A percentile compares a stretch with the other conserved stretches of the same genome.
phyloP scores from a whole-genome alignment of 2,329 filamentous ascomycete species.

The Chalaropsis thielavioides region DNA sequence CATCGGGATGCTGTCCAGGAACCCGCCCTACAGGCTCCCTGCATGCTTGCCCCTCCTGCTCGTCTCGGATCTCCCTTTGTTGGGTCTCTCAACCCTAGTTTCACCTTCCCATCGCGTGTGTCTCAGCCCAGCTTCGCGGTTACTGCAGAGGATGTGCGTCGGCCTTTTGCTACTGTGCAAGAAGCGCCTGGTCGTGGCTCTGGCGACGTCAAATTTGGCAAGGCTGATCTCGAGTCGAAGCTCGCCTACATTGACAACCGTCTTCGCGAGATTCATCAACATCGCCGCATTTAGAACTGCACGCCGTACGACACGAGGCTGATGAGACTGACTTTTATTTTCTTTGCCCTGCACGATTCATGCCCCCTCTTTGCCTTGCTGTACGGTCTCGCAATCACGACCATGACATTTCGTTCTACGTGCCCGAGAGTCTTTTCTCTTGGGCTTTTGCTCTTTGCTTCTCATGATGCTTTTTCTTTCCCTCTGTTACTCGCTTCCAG shows the following conservation, averaged over 20 bases:
- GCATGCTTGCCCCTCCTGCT: slow-evolving; percentile 25
- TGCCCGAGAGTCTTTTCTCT: neutral
- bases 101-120: slow-evolving; percentile 47
- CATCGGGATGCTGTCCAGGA: slow-evolving; percentile 11
- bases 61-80: slow-evolving; percentile 47
- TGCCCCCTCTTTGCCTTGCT: neutral
- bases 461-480: neutral
- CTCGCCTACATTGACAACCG: slow-evolving; percentile 45
- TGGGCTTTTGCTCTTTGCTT: neutral
- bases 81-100: slow-evolving; percentile 32
- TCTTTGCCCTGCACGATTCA: neutral
- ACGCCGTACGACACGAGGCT: slow-evolving; percentile 26
- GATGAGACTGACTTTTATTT: neutral
- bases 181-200: slow-evolving; percentile 19
- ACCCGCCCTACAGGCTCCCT: slow-evolving; percentile 13
- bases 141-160: slow-evolving; percentile 27
- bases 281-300: slow-evolving; percentile 34
- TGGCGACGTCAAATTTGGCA: slow-evolving; percentile 25
- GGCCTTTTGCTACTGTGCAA: slow-evolving; percentile 41
- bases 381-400: neutral
- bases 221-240: slow-evolving; percentile 35
- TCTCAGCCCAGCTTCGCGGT: slow-evolving; percentile 33
- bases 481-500: neutral
- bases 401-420: neutral
- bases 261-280: slow-evolving; percentile 39